Conservation (phyloP, 352 stramenopile genomes). For the Globisporangium acanthophoron region DNA sequence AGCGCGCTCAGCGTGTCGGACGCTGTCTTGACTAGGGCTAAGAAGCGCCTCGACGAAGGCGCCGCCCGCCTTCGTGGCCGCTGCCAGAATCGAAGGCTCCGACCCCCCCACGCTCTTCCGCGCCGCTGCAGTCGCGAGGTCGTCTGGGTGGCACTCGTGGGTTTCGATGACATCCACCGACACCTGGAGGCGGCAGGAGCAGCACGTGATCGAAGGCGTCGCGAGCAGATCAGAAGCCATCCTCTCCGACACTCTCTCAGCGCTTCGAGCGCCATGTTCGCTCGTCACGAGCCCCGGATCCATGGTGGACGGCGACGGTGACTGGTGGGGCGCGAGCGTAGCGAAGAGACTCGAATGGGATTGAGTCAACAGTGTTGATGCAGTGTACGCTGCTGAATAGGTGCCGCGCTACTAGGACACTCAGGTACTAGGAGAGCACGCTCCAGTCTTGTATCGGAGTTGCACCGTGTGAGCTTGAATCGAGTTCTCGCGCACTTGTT, state of each 20-base stretch:
- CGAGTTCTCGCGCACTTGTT: too few relatives aligned
- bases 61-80: constrained; percentile 1
- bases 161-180: constrained; percentile 55
- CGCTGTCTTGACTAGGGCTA: background rate
- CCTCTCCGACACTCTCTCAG: background rate
- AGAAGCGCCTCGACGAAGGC: constrained; percentile 10
- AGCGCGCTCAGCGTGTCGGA: constrained; percentile 1
- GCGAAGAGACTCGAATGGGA: too few relatives aligned
- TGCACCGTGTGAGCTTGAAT: too few relatives aligned
- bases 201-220: constrained; percentile 38
- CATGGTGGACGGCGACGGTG: constrained; percentile 18
- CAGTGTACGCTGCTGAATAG: too few relatives aligned
- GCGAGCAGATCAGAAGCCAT: background rate
- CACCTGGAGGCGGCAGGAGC: constrained; percentile 45
- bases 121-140: constrained; percentile 7
- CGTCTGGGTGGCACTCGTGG: constrained; percentile 41
- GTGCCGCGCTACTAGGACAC: too few relatives aligned
- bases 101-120: constrained; percentile 11
- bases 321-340: background rate
- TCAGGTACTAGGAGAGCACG: too few relatives aligned
- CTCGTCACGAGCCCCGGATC: constrained; percentile 51
- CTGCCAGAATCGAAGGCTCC: background rate
- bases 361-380: too few relatives aligned
- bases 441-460: too few relatives aligned
- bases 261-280: constrained; percentile 13